phyloP scores from a whole-genome alignment of 805 yeast species.

The Cyberlindnera saturnus region DNA sequence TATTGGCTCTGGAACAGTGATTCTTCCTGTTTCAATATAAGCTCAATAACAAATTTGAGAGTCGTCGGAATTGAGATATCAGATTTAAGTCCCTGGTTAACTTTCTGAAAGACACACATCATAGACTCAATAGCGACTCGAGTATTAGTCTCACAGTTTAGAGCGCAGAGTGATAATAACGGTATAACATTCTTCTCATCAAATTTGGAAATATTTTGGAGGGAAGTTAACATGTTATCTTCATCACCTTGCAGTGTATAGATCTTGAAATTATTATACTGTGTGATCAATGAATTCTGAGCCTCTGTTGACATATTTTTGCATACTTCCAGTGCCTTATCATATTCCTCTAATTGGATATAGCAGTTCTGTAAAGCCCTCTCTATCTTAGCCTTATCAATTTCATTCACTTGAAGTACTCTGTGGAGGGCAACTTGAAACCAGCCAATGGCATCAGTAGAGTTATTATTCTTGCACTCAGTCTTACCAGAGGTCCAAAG shows the following conservation, averaged over 20 bases:
- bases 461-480: conserved; percentile 21
- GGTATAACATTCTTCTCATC: conserved; percentile 30
- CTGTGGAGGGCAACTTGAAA: conserved; percentile 22
- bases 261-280: conserved; percentile 27
- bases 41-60: conserved; percentile 26
- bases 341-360: conserved; percentile 18
- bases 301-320: conserved; percentile 21
- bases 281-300: conserved; percentile 24
- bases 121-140: conserved; percentile 24
- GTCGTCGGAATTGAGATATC: conserved; percentile 23
- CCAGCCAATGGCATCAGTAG: conserved; percentile 21
- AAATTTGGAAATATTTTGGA: conserved; percentile 28
- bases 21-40: conserved; percentile 21
- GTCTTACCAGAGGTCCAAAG: conserved; percentile 35
- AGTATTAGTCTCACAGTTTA: conserved; percentile 23
- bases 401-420: conserved; percentile 21
- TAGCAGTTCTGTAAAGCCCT: conserved; percentile 29
- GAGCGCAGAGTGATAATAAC: conserved; percentile 27
- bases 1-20: conserved; percentile 3
- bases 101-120: conserved; percentile 22
- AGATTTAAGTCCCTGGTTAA: conserved; percentile 10
- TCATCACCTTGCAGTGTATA: conserved; percentile 13
- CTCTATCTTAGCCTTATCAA: conserved; percentile 31
- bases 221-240: conserved; percentile 17
- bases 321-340: conserved; percentile 18